Evolutionary conservation across 129 eudicot genomes (phyloP).

Genomic region (Lactuca saligna): DNA sequence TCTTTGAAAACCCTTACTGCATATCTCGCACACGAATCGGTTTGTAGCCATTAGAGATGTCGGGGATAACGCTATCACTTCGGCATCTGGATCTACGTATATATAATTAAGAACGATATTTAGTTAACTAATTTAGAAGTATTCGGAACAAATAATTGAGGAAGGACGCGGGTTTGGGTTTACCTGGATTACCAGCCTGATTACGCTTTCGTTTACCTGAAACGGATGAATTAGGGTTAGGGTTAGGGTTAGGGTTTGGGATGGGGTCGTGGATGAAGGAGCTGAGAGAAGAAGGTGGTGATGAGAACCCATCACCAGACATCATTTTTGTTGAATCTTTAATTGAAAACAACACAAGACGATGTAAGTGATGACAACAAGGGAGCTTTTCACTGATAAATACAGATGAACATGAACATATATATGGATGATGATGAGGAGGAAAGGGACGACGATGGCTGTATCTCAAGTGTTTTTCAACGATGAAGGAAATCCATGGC

Average conservation of each 20-base stretch:
- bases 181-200: conserved; percentile 43
- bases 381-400: background rate
- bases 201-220: conserved; percentile 42
- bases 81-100: conserved; percentile 75
- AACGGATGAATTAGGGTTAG: conserved; percentile 40
- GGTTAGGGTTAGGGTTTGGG: conserved; percentile 44
- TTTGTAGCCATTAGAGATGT: conserved; percentile 69
- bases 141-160: background rate
- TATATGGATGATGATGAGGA: conserved; percentile 4
- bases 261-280: conserved; percentile 38
- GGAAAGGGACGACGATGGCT: background rate
- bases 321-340: conserved; percentile 36
- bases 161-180: background rate
- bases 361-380: background rate
- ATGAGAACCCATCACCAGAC: conserved; percentile 44
- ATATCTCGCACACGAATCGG: conserved; percentile 86
- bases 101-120: background rate
- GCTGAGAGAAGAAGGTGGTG: conserved; percentile 43
- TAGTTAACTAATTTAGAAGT: background rate
- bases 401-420: conserved; percentile 13
- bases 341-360: background rate
- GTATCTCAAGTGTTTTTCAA: conserved; percentile 16
- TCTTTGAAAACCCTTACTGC: conserved; percentile 83
- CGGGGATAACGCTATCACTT: conserved; percentile 83
- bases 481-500: conserved; percentile 13